Conservation (phyloP, 1,284 basidiomycete genomes). For the Austropuccinia psidii region DNA sequence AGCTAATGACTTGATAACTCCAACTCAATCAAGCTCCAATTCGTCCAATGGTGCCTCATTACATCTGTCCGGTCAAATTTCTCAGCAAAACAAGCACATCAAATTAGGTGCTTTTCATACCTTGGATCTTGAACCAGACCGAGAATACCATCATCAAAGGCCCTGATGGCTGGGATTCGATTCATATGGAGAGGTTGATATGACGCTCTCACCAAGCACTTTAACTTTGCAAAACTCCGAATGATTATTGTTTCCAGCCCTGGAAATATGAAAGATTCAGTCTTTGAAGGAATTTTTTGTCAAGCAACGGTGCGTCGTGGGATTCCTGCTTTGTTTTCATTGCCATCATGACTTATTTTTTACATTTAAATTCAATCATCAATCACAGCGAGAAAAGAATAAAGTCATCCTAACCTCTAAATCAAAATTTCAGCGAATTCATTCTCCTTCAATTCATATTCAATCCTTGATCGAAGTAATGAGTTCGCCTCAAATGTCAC, state of each 20-base stretch:
- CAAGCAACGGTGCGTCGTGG: conserved; percentile 57
- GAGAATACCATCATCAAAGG: conserved; percentile 83
- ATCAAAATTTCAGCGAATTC: conserved; percentile 82
- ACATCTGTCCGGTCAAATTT: conserved; percentile 79
- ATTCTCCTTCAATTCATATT: conserved; percentile 86
- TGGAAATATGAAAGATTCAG: conserved; percentile 85
- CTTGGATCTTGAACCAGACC: conserved; percentile 81
- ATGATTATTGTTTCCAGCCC: conserved; percentile 94
- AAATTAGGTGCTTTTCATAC: conserved; percentile 94
- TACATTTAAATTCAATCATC: too few species aligned
- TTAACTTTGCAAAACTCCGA: conserved; percentile 71
- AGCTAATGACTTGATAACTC: too few species aligned
- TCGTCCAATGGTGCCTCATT: conserved; percentile 55
- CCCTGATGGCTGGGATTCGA: conserved; percentile 75
- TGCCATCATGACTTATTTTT: too few species aligned
- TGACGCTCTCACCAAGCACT: conserved; percentile 77
- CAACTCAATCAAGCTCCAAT: background rate
- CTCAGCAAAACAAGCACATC: conserved; percentile 83
- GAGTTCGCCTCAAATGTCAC: conserved; percentile 55
- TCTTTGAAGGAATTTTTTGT: conserved; percentile 73
- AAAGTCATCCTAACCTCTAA: conserved; percentile 57
- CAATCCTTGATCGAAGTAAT: conserved; percentile 91
- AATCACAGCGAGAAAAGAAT: conserved; percentile 62
- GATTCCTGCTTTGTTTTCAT: background rate
- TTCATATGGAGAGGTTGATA: conserved; percentile 77